Evolutionary conservation across 2,329 filamentous ascomycete genomes (phyloP).

Genomic region (Botrytis galanthina): DNA sequence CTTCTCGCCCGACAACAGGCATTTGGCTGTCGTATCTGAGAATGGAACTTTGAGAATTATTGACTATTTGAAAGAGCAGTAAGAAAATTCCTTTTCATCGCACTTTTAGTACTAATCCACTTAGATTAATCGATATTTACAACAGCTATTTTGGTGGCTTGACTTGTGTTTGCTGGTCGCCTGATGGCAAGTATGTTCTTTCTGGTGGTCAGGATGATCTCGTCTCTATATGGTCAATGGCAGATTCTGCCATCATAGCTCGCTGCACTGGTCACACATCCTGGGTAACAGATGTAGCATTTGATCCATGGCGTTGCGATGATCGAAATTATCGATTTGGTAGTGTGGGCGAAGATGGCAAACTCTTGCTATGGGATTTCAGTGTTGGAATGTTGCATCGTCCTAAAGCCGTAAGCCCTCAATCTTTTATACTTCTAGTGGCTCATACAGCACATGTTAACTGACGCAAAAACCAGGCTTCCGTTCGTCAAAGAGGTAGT

Average conservation of each 20-base stretch:
- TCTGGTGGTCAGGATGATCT: slow-evolving; percentile 96
- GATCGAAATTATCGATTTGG: slow-evolving; percentile 94
- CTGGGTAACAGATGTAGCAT: slow-evolving; percentile 90
- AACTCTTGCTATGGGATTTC: slow-evolving; percentile 94
- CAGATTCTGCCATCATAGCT: slow-evolving; percentile 80
- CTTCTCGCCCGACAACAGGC: slow-evolving; percentile 84
- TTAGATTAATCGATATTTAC: slow-evolving; percentile 79
- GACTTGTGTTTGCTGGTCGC: slow-evolving; percentile 94
- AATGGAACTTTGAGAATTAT: slow-evolving; percentile 88
- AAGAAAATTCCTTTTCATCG: slow-evolving; percentile 39
- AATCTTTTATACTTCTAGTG: slow-evolving; percentile 26
- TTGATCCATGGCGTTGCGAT: slow-evolving; percentile 96
- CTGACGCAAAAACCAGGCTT: slow-evolving; percentile 42
- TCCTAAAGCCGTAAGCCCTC: slow-evolving; percentile 70
- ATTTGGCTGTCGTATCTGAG: slow-evolving; percentile 87
- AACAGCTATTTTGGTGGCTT: slow-evolving; percentile 92
- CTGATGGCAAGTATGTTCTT: slow-evolving; percentile 91
- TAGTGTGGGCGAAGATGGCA: slow-evolving; percentile 90
- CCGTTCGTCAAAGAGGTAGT: slow-evolving; percentile 52
- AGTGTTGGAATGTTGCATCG: slow-evolving; percentile 93
- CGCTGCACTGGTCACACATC: slow-evolving; percentile 94
- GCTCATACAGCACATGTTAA: slow-evolving; percentile 19
- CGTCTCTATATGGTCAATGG: slow-evolving; percentile 91
- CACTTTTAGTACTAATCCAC: slow-evolving; percentile 23
- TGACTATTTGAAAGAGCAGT: slow-evolving; percentile 89